Evolutionary conservation across 2,329 filamentous ascomycete species (phyloP).

Genomic region (Diaporthe sp.): DNA sequence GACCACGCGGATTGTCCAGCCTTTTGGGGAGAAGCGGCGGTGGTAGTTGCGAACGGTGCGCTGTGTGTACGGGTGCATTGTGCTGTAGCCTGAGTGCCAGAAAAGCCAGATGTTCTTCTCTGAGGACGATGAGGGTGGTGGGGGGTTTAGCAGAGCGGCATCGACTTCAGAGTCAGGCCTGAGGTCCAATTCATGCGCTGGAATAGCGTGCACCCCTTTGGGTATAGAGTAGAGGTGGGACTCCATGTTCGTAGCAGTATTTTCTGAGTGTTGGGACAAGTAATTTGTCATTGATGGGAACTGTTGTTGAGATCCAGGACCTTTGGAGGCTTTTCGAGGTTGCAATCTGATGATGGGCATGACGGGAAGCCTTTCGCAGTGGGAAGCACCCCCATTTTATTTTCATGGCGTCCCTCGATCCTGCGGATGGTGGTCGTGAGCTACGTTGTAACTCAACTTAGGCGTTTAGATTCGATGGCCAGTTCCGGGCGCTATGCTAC

Average conservation of each 20-base stretch:
- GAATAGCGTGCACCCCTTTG: constrained; percentile 57
- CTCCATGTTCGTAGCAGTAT: constrained; percentile 43
- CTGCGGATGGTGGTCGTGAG: background rate
- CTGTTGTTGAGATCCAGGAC: background rate
- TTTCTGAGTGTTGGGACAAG: constrained; percentile 1
- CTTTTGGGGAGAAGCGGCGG: constrained; percentile 63
- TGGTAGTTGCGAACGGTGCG: constrained; percentile 69
- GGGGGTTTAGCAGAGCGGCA: constrained; percentile 55
- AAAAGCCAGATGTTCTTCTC: constrained; percentile 72
- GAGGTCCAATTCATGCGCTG: constrained; percentile 57
- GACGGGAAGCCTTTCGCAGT: background rate
- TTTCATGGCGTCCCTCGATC: background rate
- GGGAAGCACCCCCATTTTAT: background rate
- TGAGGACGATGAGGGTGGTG: constrained; percentile 50
- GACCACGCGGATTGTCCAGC: constrained; percentile 68
- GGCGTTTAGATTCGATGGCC: background rate
- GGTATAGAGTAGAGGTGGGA: constrained; percentile 52
- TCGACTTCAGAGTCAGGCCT: constrained; percentile 63
- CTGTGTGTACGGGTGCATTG: constrained; percentile 65
- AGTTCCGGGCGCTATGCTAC: background rate
- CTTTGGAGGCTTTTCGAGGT: too few relatives aligned
- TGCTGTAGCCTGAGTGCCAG: constrained; percentile 65
- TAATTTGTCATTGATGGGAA: constrained; percentile 21
- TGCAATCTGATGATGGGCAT: background rate
- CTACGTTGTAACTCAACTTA: background rate